Evolutionary conservation across 1,284 basidiomycete species (phyloP).

Genomic region (Chalciporus piperatoides): DNA sequence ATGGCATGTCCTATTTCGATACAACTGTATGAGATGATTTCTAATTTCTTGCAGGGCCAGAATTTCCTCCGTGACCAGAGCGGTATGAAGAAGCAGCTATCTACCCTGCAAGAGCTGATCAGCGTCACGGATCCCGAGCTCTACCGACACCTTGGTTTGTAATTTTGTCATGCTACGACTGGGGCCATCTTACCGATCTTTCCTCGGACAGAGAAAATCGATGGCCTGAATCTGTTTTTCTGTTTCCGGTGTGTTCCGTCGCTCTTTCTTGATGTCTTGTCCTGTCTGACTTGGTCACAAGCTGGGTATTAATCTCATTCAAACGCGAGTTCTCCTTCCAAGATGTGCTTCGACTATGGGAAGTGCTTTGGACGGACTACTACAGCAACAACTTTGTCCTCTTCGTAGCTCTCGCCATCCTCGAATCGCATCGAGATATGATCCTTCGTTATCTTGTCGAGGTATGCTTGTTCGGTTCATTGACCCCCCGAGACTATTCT

Average conservation of each 20-base stretch:
- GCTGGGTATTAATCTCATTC: constrained; percentile 88
- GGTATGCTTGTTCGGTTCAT: constrained; percentile 41
- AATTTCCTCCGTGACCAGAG: constrained; percentile 97
- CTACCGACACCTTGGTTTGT: constrained; percentile 76
- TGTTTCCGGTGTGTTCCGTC: constrained; percentile 75
- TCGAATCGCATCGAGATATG: constrained; percentile 92
- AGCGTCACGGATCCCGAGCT: constrained; percentile 92
- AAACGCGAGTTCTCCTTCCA: constrained; percentile 94
- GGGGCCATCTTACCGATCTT: constrained; percentile 1
- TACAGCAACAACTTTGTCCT: constrained; percentile 88
- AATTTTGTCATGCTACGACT: constrained; percentile 1
- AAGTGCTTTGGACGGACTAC: constrained; percentile 93
- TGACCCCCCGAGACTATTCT: not conserved
- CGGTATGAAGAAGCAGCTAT: constrained; percentile 94
- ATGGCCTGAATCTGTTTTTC: constrained; percentile 94
- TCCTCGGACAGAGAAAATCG: constrained; percentile 68
- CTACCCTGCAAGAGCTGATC: constrained; percentile 87
- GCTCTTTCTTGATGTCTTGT: not conserved
- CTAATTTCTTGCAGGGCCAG: constrained; percentile 57
- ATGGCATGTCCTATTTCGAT: constrained; percentile 58
- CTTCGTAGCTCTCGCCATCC: constrained; percentile 89
- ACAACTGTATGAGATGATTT: constrained; percentile 1
- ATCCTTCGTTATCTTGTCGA: constrained; percentile 91
- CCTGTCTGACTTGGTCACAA: constrained; percentile 24
- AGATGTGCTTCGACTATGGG: constrained; percentile 89